Conservation (phyloP, 2,329 filamentous ascomycete species). For the Phaeomoniella chlamydospora region DNA sequence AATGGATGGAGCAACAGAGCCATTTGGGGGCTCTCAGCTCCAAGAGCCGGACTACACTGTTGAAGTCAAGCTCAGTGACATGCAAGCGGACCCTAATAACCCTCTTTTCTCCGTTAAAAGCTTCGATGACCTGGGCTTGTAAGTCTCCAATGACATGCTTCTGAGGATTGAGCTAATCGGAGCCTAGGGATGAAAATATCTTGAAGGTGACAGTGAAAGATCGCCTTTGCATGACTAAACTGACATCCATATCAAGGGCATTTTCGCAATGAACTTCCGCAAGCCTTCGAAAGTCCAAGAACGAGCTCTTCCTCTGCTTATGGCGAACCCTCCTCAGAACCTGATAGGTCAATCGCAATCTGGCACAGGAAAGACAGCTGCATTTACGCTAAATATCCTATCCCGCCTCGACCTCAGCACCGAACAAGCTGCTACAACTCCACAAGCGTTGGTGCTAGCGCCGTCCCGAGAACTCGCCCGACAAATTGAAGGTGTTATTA, state of each 20-base stretch:
- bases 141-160: slow-evolving; percentile 20
- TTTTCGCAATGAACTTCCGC: slow-evolving; percentile 70
- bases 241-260: slow-evolving; percentile 65
- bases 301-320: slow-evolving; percentile 76
- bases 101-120: slow-evolving; percentile 72
- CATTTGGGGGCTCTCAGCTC: slow-evolving; percentile 33
- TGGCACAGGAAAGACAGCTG: slow-evolving; percentile 93
- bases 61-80: slow-evolving; percentile 79
- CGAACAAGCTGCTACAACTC: slow-evolving; percentile 38
- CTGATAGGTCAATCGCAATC: slow-evolving; percentile 99
- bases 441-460: slow-evolving; percentile 79
- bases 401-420: slow-evolving; percentile 65
- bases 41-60: slow-evolving; percentile 73
- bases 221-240: too few species aligned
- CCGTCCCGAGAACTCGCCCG: slow-evolving; percentile 89
- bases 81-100: slow-evolving; percentile 74
- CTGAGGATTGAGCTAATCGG: not conserved
- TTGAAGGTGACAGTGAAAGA: too few species aligned
- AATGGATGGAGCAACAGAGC: slow-evolving; percentile 23
- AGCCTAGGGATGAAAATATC: not conserved
- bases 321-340: slow-evolving; percentile 74
- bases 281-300: slow-evolving; percentile 98
- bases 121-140: slow-evolving; percentile 81
- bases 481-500: slow-evolving; percentile 79
- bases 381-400: slow-evolving; percentile 85